Conservation (phyloP, 495 filamentous ascomycete genomes). For the Astrothelium macrocarpum region DNA sequence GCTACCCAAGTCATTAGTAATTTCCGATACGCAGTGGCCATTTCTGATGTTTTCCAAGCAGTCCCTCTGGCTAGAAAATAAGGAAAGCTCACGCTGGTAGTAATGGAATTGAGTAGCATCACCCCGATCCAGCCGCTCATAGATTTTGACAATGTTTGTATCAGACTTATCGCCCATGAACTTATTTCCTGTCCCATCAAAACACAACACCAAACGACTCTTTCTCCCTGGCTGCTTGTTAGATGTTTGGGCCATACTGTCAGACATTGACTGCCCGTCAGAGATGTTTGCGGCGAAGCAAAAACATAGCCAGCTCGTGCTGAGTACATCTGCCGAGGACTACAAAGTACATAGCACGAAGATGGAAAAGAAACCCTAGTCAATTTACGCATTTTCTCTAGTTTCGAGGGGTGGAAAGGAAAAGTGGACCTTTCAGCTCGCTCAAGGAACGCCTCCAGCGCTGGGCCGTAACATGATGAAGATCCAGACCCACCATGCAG, state of each 20-base stretch:
- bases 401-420: too few species aligned
- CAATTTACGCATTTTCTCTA: too few species aligned
- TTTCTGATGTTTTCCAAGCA: not conserved
- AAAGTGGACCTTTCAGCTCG: too few species aligned
- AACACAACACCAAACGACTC: conserved; percentile 51
- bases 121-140: conserved; percentile 52
- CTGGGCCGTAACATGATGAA: too few species aligned
- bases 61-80: not conserved
- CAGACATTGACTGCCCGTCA: not conserved
- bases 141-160: conserved; percentile 87
- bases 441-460: too few species aligned
- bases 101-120: conserved; percentile 52
- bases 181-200: conserved; percentile 85
- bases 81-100: conserved; percentile 45
- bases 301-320: too few species aligned
- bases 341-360: too few species aligned
- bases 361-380: too few species aligned
- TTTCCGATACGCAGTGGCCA: not conserved
- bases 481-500: too few species aligned
- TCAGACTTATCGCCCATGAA: conserved; percentile 72
- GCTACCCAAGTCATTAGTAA: conserved; percentile 19
- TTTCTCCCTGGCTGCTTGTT: not conserved
- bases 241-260: not conserved
- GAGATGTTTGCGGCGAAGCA: too few species aligned
- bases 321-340: too few species aligned